Conservation (phyloP, 129 eudicot genomes). For the Scalesia atractyloides region DNA sequence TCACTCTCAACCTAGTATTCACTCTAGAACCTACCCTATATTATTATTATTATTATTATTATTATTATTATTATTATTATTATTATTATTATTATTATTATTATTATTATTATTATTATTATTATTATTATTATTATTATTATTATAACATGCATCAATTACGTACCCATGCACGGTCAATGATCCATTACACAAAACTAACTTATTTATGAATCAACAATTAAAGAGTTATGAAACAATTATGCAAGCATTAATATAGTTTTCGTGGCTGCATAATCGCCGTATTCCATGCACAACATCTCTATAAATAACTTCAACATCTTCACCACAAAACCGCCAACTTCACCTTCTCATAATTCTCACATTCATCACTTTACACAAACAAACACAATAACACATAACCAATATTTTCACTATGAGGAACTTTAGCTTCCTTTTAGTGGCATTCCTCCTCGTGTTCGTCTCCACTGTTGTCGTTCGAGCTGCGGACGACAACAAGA, state of each 20-base stretch:
- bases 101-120: too few species aligned
- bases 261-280: constrained; percentile 15
- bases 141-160: not conserved
- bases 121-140: too few species aligned
- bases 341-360: not conserved
- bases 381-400: not conserved
- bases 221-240: not conserved
- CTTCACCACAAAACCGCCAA: constrained; percentile 21
- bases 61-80: too few species aligned
- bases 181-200: not conserved
- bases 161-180: not conserved
- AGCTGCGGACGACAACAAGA: constrained; percentile 33
- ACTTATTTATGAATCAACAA: constrained; percentile 13
- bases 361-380: too few species aligned
- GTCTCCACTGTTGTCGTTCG: constrained; percentile 34
- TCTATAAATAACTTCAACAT: constrained; percentile 23
- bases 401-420: constrained; percentile 17
- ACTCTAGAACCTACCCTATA: too few species aligned
- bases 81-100: too few species aligned
- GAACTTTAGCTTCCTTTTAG: constrained; percentile 30
- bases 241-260: not conserved
- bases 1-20: too few species aligned
- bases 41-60: too few species aligned
- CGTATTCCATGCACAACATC: constrained; percentile 26
- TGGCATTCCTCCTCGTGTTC: constrained; percentile 48